Evolutionary conservation across 2,329 filamentous ascomycete species (phyloP), one percentile per base, ranked within the genome.

Genomic region (Monosporascus sp.): DNA sequence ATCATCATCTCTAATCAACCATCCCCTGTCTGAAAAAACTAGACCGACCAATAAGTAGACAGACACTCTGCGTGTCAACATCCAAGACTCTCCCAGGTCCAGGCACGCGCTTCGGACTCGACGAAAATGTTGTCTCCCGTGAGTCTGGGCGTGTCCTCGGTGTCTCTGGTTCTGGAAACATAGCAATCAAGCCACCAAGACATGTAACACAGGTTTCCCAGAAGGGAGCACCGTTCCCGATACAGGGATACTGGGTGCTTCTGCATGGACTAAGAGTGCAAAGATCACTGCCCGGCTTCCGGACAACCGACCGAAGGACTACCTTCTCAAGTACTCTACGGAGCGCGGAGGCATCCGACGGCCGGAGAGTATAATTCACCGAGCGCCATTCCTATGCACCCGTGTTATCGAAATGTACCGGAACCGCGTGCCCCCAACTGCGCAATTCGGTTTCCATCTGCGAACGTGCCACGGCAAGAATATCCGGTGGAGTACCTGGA

Each of bases 391-490:
- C 3, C 20, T 43, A 11, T 43, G 19, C 20, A 11, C 40, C n/a
- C 19, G 19, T 16, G 19, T 43, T 9, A 19, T 43, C 11, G 40
- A 43, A 43, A 43, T 22, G 40, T 19, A 43, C 20, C 40, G 5
- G 40, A 43, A 43, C n/a, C 22, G 19, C 40, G 19, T 43, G 22
- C 5, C 19, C 7, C 7, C 40, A 20, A 43, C 40, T 3, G 19
- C n/a, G 3, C 40, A 64, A 53, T 71, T 71, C 56, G 69, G 66
- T 7, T 71, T 71, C 54, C 62, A 67, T 46, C 52, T 66, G 31
- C 58, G 59, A 14, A 70, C 68, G 7, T 67, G 59, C 27, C 61
- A 63, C 27, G 68, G 68, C n/a, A 59, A 55, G 31, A 57, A 56
- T 16, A 55, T 63, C 38, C 69, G 69, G 52, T 56, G 45, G 2